Conservation (phyloP, 441 rosid species). For the Adansonia grandidieri region DNA sequence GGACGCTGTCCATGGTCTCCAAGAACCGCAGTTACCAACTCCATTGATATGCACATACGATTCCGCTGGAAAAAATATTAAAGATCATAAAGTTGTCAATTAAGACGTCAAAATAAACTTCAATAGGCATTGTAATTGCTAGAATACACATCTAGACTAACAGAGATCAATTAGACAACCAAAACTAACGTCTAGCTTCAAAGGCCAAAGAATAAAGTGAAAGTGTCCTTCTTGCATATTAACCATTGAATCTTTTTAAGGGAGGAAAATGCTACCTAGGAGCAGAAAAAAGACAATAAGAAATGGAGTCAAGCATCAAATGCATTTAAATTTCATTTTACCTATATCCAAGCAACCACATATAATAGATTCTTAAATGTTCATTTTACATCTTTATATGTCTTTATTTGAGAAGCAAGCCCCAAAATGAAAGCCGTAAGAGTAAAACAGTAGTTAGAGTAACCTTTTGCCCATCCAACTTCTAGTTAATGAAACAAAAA, state of each 20-base stretch:
- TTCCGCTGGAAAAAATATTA: constrained; percentile 53
- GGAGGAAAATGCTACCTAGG: neutral
- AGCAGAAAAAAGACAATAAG: neutral
- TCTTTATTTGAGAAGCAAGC: neutral
- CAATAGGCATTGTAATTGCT: neutral
- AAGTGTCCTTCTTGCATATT: neutral
- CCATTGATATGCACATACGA: constrained; percentile 93
- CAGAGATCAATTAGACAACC: neutral
- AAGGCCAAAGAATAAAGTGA: neutral
- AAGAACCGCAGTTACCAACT: constrained; percentile 94
- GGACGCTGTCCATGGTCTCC: constrained; percentile 99
- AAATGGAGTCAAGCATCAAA: constrained; percentile 11
- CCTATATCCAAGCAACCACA: neutral
- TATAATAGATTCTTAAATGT: neutral
- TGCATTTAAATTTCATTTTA: neutral
- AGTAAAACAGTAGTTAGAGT: neutral
- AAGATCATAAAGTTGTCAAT: constrained; percentile 2
- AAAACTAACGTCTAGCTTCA: neutral
- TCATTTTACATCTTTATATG: neutral
- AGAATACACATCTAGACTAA: neutral
- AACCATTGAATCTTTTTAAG: neutral
- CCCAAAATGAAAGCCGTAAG: neutral
- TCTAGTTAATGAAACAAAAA: neutral
- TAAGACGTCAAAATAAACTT: constrained; percentile 5
- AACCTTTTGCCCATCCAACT: neutral